These are phyloP conservation scores for Syncephalastrum contaminatum DNA, from an alignment of 371 early-diverging fungal species.

Conservation along the genomic window DNA sequence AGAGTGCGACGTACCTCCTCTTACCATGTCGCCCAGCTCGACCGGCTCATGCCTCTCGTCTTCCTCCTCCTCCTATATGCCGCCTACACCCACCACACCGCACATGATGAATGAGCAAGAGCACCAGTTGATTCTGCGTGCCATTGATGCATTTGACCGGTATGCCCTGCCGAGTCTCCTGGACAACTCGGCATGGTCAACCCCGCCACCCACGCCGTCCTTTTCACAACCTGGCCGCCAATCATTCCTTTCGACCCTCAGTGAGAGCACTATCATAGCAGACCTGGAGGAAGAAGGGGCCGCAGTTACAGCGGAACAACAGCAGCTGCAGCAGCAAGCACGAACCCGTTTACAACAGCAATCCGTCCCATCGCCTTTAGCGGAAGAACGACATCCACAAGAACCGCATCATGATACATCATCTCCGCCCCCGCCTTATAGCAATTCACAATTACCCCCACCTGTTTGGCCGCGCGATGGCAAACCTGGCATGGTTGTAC, in stretches of 20 bases:
- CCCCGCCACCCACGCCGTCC: slow-evolving; percentile 10
- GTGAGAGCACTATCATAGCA: slow-evolving; percentile 8
- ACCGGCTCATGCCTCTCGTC: slow-evolving; percentile 1
- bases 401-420: neutral
- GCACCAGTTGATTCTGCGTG: slow-evolving; percentile 17
- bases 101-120: slow-evolving; percentile 8
- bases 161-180: slow-evolving; percentile 19
- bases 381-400: neutral
- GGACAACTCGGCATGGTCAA: slow-evolving; percentile 9
- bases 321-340: neutral
- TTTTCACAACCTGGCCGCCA: slow-evolving; percentile 15
- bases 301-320: neutral
- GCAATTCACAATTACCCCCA: too few relatives aligned
- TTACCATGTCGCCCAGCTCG: slow-evolving; percentile 2
- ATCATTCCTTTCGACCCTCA: slow-evolving; percentile 12
- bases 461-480: neutral
- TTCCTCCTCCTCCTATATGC: neutral
- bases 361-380: neutral
- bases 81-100: neutral
- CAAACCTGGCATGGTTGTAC: slow-evolving; percentile 2
- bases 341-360: neutral
- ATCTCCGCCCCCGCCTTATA: too few relatives aligned
- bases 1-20: neutral
- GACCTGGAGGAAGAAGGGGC: slow-evolving; percentile 4
- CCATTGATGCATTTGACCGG: slow-evolving; percentile 29